Conservation (phyloP, 352 stramenopile species). For the Globisporangium okanoganense region DNA sequence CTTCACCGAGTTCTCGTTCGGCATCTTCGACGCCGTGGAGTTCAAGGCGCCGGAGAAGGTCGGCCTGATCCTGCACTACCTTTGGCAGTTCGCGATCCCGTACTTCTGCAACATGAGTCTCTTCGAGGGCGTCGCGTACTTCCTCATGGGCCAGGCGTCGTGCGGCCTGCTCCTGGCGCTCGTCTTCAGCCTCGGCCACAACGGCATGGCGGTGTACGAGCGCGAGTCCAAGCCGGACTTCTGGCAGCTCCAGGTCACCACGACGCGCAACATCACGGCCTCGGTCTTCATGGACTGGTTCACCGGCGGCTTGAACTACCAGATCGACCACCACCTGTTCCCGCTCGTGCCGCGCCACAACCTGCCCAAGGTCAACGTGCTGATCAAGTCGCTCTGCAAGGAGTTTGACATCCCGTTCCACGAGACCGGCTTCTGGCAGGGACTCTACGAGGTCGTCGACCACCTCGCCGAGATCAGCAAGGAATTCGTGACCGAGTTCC, state of each 20-base stretch:
- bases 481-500: conserved; percentile 96
- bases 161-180: conserved; percentile 95
- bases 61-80: conserved; percentile 87
- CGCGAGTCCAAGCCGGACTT: conserved; percentile 95
- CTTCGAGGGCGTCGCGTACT: conserved; percentile 68
- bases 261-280: conserved; percentile 95
- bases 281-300: conserved; percentile 97
- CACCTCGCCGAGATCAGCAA: conserved; percentile 91
- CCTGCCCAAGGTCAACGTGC: conserved; percentile 89
- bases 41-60: conserved; percentile 80
- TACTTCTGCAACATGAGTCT: conserved; percentile 62
- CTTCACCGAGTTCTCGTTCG: conserved; percentile 85
- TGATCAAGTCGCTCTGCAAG: conserved; percentile 97
- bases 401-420: conserved; percentile 96
- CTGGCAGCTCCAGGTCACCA: conserved; percentile 98
- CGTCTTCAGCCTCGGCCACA: conserved; percentile 98
- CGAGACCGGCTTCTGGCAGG: conserved; percentile 92
- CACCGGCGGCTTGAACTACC: conserved; percentile 97
- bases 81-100: conserved; percentile 88
- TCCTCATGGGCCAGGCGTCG: conserved; percentile 81
- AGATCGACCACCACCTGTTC: conserved; percentile 99
- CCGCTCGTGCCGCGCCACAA: conserved; percentile 97
- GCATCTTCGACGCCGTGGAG: conserved; percentile 80
- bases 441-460: conserved; percentile 93
- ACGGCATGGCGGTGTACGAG: conserved; percentile 98